phyloP scores from a whole-genome alignment of 352 stramenopile species.

The Globisporangium alternatum region DNA sequence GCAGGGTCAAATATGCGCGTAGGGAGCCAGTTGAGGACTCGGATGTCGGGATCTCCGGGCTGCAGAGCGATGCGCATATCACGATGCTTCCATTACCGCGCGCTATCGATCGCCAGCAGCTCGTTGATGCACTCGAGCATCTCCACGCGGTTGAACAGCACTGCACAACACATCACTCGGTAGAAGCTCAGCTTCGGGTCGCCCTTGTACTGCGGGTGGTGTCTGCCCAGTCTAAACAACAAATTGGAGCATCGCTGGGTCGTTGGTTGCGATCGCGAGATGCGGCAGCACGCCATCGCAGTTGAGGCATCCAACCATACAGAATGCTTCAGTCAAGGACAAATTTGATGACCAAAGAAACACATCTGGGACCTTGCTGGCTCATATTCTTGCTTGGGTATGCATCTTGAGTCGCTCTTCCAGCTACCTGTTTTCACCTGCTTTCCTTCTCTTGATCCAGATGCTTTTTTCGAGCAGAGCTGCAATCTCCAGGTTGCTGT shows the following conservation, averaged over 20 bases:
- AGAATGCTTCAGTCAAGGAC: too few species aligned
- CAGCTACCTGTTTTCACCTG: neutral
- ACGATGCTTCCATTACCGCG: neutral
- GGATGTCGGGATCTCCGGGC: neutral
- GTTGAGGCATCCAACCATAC: too few species aligned
- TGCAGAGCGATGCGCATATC: neutral
- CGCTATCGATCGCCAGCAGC: neutral
- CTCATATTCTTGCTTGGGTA: too few species aligned
- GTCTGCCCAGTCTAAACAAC: neutral
- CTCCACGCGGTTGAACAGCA: neutral
- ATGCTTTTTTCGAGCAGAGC: neutral
- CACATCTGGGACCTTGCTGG: too few species aligned
- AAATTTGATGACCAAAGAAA: too few species aligned
- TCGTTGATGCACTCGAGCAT: neutral
- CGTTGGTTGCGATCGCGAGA: conserved; percentile 6
- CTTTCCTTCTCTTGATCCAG: neutral
- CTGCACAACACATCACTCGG: neutral
- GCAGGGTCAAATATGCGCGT: too few species aligned
- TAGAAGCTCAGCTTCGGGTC: neutral
- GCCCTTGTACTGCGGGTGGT: neutral
- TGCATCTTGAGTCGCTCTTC: too few species aligned
- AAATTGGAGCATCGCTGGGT: neutral
- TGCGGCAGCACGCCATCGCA: neutral
- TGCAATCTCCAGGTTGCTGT: neutral
- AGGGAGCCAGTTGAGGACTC: neutral